Evolutionary conservation across 441 rosid species (phyloP), one percentile per base, ranked within the genome.

Genomic region (Aleurites moluccanus): DNA sequence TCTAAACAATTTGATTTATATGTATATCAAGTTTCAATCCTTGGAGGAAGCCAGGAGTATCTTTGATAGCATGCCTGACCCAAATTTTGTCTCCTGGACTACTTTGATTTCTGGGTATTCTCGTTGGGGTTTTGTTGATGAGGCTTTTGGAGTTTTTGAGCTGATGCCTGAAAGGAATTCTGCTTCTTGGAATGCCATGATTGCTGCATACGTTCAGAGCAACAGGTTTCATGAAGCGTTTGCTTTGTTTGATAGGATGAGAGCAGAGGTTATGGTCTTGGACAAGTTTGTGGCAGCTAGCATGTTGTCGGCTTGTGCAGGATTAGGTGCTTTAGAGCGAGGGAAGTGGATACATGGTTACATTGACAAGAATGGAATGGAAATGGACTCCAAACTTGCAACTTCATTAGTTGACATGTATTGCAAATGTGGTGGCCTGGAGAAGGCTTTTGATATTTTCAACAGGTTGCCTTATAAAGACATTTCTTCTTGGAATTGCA

Each of bases 321-420:
- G 79, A 40, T 73, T 81, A 60, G 83, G 81, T 27, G 81, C 83
- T 65, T 44, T 86, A 69, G 82, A 77, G 62, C 53, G 70, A 33
- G 89, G 89, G 16, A 61, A 70, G 81, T 83, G 85, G 75, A 73
- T 83, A 44, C 88, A 84, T 52, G 67, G 63, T 13, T 73, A 74
- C 47, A 73, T 80, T 30, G 63, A 65, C 72, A 80, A 78, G 59
- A 81, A 75, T 73, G 84, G 86, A 60, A 74, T 80, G 16, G 78
- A 55, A 16, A 68, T 25, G 9, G 80, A 83, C 70, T 52, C 77
- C 18, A 78, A 77, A 28, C 82, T 86, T 45, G 67, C 78, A 27
- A 83, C 83, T n/a, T 72, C 85, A 16, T 70, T 85, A 47, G 78
- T 85, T 64, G 85, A 77, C 72, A 79, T 86, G 88, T 86, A 85